Conservation (phyloP, 768 basidiomycete genomes). For the Leccinum longicurvipes region DNA sequence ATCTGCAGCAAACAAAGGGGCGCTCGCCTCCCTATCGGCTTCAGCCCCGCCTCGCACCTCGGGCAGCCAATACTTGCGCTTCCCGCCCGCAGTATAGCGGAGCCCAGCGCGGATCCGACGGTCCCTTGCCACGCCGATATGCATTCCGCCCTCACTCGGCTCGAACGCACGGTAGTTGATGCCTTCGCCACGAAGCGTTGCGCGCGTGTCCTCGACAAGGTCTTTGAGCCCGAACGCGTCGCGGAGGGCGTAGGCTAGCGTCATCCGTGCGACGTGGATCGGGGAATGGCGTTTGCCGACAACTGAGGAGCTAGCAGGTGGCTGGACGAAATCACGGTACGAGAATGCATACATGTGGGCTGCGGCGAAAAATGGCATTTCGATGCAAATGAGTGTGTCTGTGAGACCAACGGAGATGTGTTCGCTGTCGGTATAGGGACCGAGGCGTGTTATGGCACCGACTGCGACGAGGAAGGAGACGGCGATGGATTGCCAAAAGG, state of each 20-base stretch:
- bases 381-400: slow-evolving; percentile 89
- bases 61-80: slow-evolving; percentile 94
- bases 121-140: slow-evolving; percentile 84
- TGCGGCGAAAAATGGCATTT: slow-evolving; percentile 97
- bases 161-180: slow-evolving; percentile 98
- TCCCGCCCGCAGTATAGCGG: slow-evolving; percentile 87
- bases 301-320: slow-evolving; percentile 41
- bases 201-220: slow-evolving; percentile 79
- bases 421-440: slow-evolving; percentile 83
- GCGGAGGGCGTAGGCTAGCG: slow-evolving; percentile 78
- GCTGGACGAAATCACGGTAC: slow-evolving; percentile 67
- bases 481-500: slow-evolving; percentile 92
- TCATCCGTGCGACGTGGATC: slow-evolving; percentile 81
- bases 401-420: slow-evolving; percentile 89
- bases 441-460: slow-evolving; percentile 70
- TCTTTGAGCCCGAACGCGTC: slow-evolving; percentile 89
- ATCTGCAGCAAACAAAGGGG: slow-evolving; percentile 69
- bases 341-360: slow-evolving; percentile 96
- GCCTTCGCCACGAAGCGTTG: slow-evolving; percentile 81
- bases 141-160: slow-evolving; percentile 90
- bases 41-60: slow-evolving; percentile 45
- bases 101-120: slow-evolving; percentile 88
- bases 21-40: slow-evolving; percentile 55
- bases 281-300: slow-evolving; percentile 27
- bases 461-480: slow-evolving; percentile 89